Percentiles rank a stretch among this genome's conserved stretches.
These are phyloP conservation scores for Phytophthora fragariaefolia DNA, from an alignment of 352 stramenopile species.

Conservation along the genomic window DNA sequence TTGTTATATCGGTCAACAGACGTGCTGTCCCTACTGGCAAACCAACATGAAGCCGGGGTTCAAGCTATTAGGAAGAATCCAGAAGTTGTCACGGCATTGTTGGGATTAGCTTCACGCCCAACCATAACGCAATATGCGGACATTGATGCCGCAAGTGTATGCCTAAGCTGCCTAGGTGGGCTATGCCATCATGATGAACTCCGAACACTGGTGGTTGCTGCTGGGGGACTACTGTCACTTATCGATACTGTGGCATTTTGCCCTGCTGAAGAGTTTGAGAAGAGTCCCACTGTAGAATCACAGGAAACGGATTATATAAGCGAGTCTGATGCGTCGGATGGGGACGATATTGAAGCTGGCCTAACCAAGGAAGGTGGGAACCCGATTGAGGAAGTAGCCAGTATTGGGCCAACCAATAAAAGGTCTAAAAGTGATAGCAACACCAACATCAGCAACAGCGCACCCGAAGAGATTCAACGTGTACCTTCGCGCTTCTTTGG, in stretches of 20 bases:
- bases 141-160: conserved; percentile 61
- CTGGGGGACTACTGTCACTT: conserved; percentile 70
- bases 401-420: no score
- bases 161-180: conserved; percentile 62
- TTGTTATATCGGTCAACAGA: conserved; percentile 80
- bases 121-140: conserved; percentile 68
- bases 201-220: conserved; percentile 58
- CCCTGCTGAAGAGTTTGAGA: conserved; percentile 52
- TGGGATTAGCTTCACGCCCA: conserved; percentile 63
- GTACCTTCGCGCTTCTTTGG: conserved; percentile 53
- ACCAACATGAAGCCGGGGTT: conserved; percentile 44
- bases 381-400: background rate
- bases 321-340: conserved; percentile 28
- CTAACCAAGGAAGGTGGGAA: conserved; percentile 19
- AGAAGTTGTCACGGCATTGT: conserved; percentile 58
- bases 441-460: conserved; percentile 2
- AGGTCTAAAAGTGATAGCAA: conserved; percentile 16
- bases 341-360: conserved; percentile 4
- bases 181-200: conserved; percentile 72
- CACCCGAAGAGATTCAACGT: conserved; percentile 27
- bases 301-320: conserved; percentile 33
- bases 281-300: conserved; percentile 11
- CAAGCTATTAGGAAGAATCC: conserved; percentile 65
- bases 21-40: conserved; percentile 60
- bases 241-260: conserved; percentile 75